Evolutionary conservation across 2,329 filamentous ascomycete genomes (phyloP), one percentile per base, ranked within the genome.

Genomic region (Phialophora verrucosa): DNA sequence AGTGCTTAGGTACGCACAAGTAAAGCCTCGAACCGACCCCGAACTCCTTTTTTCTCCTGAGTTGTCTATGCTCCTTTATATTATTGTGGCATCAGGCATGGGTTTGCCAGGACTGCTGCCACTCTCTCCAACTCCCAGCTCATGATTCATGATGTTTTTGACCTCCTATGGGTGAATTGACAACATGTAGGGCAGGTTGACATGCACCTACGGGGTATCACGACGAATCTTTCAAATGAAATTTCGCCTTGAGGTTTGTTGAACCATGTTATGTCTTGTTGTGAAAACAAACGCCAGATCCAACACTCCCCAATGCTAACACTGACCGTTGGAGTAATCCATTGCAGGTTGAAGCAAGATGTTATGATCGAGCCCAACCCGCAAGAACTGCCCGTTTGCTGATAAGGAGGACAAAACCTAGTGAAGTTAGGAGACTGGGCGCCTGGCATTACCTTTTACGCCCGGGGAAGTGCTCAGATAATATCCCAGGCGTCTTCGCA

Each of bases 401-500:
- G 67, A 61, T 29, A 60, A 59, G 55, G 63, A 51, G 38, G 58
- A 66, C 57, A 58, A 25, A 23, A 51, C 12, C 47, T 51, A 38
- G 29, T n/a, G 62, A 62, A n/a, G 42, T 42, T 58, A 58, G 59
- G 31, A 67, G 56, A 29, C 38, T 59, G 62, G 44, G 25, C 51
- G 25, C 38, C 66, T 66, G 57, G 29, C 31, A 42, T 61, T 70
- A 72, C 69, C 70, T 67, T 44, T 20, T 7, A n/a, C 50, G n/a
- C 29, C 35, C 31, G 20, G 12, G 29, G 23, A 27, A 3, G 44
- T 47, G 14, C 62, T 85, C 88, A 99, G 75, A 97, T 87, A 73
- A 99, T 91, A 76, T 92, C 89, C 95, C 95, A 99, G 42, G 90
- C 90, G 78, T 99, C 95, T 81, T 99, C 95, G 51, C 93, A 94